These are phyloP conservation scores for Protomyces inundatus DNA, from an alignment of 1,139 yeast species.

Conservation along the genomic window DNA sequence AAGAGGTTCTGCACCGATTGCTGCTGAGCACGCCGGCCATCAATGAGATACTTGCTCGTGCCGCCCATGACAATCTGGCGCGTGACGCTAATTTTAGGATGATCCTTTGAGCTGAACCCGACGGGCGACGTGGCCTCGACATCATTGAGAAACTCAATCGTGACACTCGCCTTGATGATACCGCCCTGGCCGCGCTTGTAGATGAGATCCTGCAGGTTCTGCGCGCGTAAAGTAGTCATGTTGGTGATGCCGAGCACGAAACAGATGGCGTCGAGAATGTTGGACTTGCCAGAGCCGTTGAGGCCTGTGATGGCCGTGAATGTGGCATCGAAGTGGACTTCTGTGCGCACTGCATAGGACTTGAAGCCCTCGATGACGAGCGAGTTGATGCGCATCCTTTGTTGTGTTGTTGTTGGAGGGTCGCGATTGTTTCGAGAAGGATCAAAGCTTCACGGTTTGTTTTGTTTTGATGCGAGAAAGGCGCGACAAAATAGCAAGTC, in stretches of 20 bases:
- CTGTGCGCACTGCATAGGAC: constrained; percentile 95
- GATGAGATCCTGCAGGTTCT: constrained; percentile 85
- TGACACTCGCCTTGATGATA: constrained; percentile 92
- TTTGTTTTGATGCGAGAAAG: too few relatives aligned
- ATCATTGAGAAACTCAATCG: constrained; percentile 84
- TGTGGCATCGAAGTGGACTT: constrained; percentile 91
- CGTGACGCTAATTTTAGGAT: constrained; percentile 79
- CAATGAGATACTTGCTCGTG: constrained; percentile 81
- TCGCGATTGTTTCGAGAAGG: not conserved
- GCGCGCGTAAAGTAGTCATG: constrained; percentile 90
- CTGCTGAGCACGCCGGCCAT: constrained; percentile 96
- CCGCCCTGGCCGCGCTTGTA: constrained; percentile 98
- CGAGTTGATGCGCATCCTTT: constrained; percentile 82
- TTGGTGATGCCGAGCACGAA: constrained; percentile 96
- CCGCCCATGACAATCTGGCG: constrained; percentile 80
- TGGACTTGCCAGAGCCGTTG: constrained; percentile 95
- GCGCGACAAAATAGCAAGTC: too few relatives aligned
- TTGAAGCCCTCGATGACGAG: constrained; percentile 95
- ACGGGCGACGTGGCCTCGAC: constrained; percentile 76
- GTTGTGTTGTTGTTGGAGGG: not conserved
- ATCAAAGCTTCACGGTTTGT: too few relatives aligned
- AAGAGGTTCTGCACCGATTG: constrained; percentile 84
- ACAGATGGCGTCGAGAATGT: constrained; percentile 92
- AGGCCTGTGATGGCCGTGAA: constrained; percentile 97
- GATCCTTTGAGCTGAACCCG: constrained; percentile 64